A percentile compares a stretch with the other conserved stretches of the same genome.
Evolutionary conservation across 1,284 basidiomycete genomes (phyloP).

Genomic region (Rugosomyces carneus): DNA sequence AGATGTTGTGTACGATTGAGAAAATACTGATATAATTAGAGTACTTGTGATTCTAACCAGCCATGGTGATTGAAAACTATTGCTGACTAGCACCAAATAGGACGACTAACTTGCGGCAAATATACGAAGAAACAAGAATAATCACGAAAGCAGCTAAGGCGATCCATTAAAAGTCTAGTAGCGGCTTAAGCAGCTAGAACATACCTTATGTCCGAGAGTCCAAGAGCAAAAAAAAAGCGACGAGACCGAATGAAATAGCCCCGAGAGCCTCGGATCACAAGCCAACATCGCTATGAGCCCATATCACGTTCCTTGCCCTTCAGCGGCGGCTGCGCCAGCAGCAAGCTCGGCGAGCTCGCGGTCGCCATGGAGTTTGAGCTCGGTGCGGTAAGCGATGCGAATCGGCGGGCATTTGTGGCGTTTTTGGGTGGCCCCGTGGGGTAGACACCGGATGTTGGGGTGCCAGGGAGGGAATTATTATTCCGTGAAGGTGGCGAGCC

Average conservation of each 20-base stretch:
- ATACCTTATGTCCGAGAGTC: neutral
- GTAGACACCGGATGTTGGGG: constrained; percentile 32
- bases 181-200: neutral
- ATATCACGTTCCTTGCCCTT: constrained; percentile 38
- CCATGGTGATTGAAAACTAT: neutral
- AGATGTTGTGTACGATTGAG: too few species aligned
- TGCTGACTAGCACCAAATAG: neutral
- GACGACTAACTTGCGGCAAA: neutral
- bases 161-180: neutral
- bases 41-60: neutral
- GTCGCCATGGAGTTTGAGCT: constrained; percentile 22
- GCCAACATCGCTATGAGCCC: constrained; percentile 1
- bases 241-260: neutral
- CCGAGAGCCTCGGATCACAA: neutral
- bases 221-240: neutral
- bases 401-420: constrained; percentile 30
- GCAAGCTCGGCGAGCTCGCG: constrained; percentile 48
- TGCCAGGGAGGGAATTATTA: constrained; percentile 42
- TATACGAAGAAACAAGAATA: neutral
- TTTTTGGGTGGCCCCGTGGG: constrained; percentile 22
- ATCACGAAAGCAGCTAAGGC: neutral
- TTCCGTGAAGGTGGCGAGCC: constrained; percentile 28
- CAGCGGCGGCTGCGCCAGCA: constrained; percentile 37
- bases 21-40: neutral
- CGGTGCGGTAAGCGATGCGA: constrained; percentile 40